Evolutionary conservation across 257 asterid species (phyloP).

Genomic region (Solanum tacnaense): DNA sequence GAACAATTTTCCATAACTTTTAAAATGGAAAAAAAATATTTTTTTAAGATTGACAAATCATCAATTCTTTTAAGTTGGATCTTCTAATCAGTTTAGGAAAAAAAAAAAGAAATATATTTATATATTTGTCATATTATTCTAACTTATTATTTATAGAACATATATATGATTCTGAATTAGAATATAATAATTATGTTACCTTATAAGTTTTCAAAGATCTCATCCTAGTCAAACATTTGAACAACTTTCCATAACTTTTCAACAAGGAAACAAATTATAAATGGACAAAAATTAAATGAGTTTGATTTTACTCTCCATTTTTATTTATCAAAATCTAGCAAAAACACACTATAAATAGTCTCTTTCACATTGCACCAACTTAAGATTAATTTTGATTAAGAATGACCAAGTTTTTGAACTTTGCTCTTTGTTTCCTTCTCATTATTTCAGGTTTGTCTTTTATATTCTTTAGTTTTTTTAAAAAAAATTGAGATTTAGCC

Average conservation of each 20-base stretch:
- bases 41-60: background rate
- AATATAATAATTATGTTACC: background rate
- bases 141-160: background rate
- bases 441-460: background rate
- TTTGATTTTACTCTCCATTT: background rate
- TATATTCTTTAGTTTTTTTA: background rate
- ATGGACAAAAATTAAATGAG: background rate
- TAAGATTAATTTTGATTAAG: background rate
- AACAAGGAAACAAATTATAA: background rate
- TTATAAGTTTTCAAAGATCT: background rate
- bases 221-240: background rate
- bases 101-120: background rate
- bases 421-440: too few relatives aligned
- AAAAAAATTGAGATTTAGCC: too few relatives aligned
- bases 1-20: too few relatives aligned
- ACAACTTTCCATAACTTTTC: background rate
- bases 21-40: background rate
- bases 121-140: background rate
- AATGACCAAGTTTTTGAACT: too few relatives aligned
- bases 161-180: background rate
- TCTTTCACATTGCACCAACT: background rate
- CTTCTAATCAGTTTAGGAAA: background rate
- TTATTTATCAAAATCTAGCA: background rate
- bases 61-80: background rate
- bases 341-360: background rate